Conservation (phyloP, 306 rosid species). For the Myrica gale region DNA sequence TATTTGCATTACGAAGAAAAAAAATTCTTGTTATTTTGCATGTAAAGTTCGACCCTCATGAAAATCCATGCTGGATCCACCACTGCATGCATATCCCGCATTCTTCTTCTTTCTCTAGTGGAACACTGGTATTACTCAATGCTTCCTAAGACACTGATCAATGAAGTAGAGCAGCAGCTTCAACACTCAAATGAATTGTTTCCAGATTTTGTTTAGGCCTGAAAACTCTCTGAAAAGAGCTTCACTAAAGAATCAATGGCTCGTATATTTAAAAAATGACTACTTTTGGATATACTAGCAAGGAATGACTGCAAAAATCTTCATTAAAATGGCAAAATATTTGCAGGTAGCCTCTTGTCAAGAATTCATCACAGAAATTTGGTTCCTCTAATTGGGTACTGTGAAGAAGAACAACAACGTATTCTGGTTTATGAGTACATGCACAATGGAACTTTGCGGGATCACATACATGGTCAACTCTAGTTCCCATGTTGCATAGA, state of each 20-base stretch:
- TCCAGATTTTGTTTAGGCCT: neutral
- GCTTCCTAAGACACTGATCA: neutral
- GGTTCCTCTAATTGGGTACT: conserved; percentile 95
- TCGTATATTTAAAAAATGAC: neutral
- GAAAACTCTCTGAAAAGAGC: neutral
- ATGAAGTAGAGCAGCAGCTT: neutral
- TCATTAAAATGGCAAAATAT: conserved; percentile 29
- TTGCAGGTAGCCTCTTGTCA: conserved; percentile 90
- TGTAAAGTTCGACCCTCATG: too few relatives aligned
- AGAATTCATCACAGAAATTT: conserved; percentile 96
- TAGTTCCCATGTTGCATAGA: conserved; percentile 15
- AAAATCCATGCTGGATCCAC: too few relatives aligned
- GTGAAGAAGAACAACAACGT: conserved; percentile 84
- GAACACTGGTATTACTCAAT: neutral
- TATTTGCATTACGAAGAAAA: too few relatives aligned
- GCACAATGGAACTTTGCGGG: conserved; percentile 95
- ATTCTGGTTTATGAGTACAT: conserved; percentile 89
- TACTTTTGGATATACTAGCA: neutral
- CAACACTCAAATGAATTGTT: neutral
- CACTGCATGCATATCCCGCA: too few relatives aligned
- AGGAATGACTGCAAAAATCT: neutral
- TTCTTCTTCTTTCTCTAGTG: too few relatives aligned
- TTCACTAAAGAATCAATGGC: too few relatives aligned
- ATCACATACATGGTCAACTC: conserved; percentile 72
- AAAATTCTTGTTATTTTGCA: too few relatives aligned